Conservation (phyloP, 192 early-diverging fungal genomes). For the Coemansia sp. region DNA sequence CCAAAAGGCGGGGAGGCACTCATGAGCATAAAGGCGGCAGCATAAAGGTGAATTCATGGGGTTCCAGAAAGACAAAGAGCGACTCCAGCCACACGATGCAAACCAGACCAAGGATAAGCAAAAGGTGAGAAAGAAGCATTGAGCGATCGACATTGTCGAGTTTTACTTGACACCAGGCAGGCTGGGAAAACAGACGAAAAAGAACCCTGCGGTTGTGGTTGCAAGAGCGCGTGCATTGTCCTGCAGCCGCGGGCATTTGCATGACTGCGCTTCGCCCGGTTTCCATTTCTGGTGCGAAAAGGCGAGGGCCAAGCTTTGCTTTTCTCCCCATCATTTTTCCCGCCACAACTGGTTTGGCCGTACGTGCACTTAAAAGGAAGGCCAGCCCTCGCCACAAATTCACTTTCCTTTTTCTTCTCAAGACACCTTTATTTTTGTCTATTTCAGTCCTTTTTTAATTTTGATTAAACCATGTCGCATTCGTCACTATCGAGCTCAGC, state of each 20-base stretch:
- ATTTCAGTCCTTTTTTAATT: neutral
- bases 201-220: neutral
- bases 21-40: neutral
- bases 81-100: neutral
- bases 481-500: conserved; percentile 25
- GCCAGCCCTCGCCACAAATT: neutral
- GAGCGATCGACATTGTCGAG: neutral
- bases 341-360: neutral
- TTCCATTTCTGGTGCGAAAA: neutral
- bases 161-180: neutral
- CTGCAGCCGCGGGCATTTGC: neutral
- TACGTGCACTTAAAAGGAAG: neutral
- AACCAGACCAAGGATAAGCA: neutral
- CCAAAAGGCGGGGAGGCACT: no score
- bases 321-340: conserved; percentile 1
- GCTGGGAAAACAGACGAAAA: neutral
- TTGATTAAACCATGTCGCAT: conserved; percentile 3
- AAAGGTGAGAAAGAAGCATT: neutral
- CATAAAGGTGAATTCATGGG: neutral
- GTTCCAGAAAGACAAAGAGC: neutral
- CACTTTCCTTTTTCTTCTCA: neutral
- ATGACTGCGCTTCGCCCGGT: neutral
- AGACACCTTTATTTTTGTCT: neutral
- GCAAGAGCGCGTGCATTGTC: neutral
- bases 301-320: neutral